phyloP scores from a whole-genome alignment of 352 stramenopile species.

The Pythium volutum region DNA sequence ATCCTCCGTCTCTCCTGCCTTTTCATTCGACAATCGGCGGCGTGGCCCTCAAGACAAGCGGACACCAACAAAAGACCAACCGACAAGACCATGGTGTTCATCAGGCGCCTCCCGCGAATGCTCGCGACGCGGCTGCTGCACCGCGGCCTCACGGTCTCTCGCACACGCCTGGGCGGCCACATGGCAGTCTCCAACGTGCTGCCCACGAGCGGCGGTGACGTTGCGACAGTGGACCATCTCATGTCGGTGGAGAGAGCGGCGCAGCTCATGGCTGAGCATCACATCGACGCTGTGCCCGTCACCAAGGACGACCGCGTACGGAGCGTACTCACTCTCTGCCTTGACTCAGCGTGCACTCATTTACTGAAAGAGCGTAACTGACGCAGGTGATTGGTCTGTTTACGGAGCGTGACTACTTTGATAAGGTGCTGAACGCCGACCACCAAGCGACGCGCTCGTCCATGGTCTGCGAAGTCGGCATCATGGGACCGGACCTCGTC shows the following conservation, averaged over 20 bases:
- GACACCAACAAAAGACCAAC: background rate
- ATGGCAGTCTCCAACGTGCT: conserved; percentile 21
- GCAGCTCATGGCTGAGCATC: conserved; percentile 36
- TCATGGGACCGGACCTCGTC: conserved; percentile 34
- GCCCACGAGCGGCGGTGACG: background rate
- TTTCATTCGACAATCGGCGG: conserved; percentile 13
- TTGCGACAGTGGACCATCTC: conserved; percentile 31
- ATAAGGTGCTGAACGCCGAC: conserved; percentile 36
- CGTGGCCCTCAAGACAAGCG: background rate
- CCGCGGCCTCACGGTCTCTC: conserved; percentile 10
- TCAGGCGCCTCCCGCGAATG: background rate
- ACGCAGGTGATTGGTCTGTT: conserved; percentile 38
- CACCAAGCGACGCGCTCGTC: conserved; percentile 29
- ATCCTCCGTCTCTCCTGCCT: background rate
- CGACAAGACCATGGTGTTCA: background rate
- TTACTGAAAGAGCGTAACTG: too few relatives aligned
- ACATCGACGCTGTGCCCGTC: conserved; percentile 34
- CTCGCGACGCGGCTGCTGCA: conserved; percentile 1
- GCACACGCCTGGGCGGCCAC: background rate
- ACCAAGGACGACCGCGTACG: conserved; percentile 34
- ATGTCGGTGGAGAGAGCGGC: conserved; percentile 34
- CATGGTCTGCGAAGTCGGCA: conserved; percentile 35
- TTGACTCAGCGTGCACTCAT: too few relatives aligned
- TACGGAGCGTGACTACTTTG: conserved; percentile 45
- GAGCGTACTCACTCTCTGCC: background rate